These are phyloP conservation scores for Ophiostoma sp. DNA, from an alignment of 2,329 filamentous ascomycete species.

Conservation along the genomic window DNA sequence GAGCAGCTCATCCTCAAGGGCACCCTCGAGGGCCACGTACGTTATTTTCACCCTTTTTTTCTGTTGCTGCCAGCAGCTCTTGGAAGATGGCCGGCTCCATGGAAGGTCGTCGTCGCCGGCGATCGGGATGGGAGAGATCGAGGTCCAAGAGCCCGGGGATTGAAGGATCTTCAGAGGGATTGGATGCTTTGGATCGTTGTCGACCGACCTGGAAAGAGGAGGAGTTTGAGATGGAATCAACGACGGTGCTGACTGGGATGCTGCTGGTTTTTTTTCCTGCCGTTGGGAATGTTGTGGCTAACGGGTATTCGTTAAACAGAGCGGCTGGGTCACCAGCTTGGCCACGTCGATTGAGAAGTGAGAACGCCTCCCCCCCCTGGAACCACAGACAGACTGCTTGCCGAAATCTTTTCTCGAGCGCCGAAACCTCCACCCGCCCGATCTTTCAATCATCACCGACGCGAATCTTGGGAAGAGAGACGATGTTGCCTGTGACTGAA, in stretches of 20 bases:
- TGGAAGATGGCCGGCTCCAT: not conserved
- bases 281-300: constrained; percentile 4
- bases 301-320: constrained; percentile 47
- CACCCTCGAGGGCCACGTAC: constrained; percentile 94
- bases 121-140: not conserved
- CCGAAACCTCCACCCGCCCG: not conserved
- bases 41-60: constrained; percentile 39
- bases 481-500: constrained; percentile 1
- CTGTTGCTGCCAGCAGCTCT: not conserved
- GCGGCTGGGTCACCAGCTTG: constrained; percentile 98
- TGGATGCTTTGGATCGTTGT: not conserved
- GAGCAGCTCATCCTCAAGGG: constrained; percentile 95
- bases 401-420: not conserved
- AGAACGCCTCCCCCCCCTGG: constrained; percentile 38
- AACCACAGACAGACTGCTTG: not conserved
- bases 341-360: constrained; percentile 99
- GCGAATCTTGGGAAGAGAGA: not conserved
- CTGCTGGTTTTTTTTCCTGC: not conserved
- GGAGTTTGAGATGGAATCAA: not conserved
- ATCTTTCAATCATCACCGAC: not conserved
- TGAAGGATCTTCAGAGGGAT: not conserved
- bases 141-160: not conserved
- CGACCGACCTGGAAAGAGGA: not conserved
- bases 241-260: not conserved
- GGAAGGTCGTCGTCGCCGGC: constrained; percentile 7